These are phyloP conservation scores for Ophiostoma sp. DNA, from an alignment of 2,329 filamentous ascomycete species.

Conservation along the genomic window DNA sequence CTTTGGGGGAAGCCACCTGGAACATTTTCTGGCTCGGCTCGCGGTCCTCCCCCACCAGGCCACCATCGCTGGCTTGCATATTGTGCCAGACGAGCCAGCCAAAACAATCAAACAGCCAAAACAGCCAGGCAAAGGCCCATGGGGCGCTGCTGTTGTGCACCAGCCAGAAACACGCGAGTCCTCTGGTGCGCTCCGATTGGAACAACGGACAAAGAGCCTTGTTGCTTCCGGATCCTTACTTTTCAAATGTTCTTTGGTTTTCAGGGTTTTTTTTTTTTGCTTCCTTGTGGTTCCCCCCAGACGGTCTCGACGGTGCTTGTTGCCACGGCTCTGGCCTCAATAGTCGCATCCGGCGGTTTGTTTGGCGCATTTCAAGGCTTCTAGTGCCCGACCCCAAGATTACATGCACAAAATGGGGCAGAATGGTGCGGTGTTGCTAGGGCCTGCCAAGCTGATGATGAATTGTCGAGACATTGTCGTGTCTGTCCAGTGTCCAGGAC, in stretches of 20 bases:
- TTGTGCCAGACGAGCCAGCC: slow-evolving; percentile 2
- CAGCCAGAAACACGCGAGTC: slow-evolving; percentile 5
- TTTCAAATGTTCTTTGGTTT: not conserved
- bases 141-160: not conserved
- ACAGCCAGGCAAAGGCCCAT: not conserved
- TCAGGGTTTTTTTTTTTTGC: not conserved
- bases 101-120: not conserved
- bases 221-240: not conserved
- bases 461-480: not conserved
- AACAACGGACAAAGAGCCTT: not conserved
- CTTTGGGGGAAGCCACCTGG: not conserved
- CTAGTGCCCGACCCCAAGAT: not conserved
- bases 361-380: slow-evolving; percentile 1
- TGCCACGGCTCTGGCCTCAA: slow-evolving; percentile 14
- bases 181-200: not conserved
- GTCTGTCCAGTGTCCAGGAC: not conserved
- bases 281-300: not conserved
- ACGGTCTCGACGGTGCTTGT: not conserved
- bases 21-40: slow-evolving; percentile 20
- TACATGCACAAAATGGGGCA: not conserved
- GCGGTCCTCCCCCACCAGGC: slow-evolving; percentile 21
- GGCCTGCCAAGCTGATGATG: not conserved
- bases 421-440: not conserved
- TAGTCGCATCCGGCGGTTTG: not conserved
- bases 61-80: not conserved